Base-by-base conservation (phyloP, 2,329 filamentous ascomycete genomes). In the Claviceps monticola region DNA sequence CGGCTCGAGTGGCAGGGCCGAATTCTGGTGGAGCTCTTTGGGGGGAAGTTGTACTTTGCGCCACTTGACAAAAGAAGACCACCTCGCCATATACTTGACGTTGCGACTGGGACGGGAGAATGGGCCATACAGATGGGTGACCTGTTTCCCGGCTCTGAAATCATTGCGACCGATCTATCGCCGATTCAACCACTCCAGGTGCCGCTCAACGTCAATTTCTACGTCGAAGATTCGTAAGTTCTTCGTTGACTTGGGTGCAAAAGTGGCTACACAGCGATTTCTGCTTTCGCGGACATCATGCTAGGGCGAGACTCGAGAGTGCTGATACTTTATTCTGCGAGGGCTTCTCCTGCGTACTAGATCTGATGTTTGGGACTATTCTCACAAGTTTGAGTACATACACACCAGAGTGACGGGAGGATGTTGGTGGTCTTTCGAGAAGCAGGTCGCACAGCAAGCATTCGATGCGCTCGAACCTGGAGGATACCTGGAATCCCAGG, bases 161-260 rank as follows among this genome's bases (percentile, higher is more conserved):
- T 86, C 34, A 73, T 75, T 48, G 83, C 80, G 36, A 83, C 78
- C 8, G 83, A 86, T 59, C 70, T 86, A 5, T 84, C 81, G 1
- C 81, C 82, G 1, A 80, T 85, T 26, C 83, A 86, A 60, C 81
- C 82, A 2, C 68, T 68, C 4, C 71, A 76, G 47, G 82, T 88
- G 1, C 84, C 86, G 0, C 75, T 78, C 17, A 90, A 90, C 56
- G 82, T 88, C 14, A 78, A 80, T 55, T 90, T 90, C 57, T 80
- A 80, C 54, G 75, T 90, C 46, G 84, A 88, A 60, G 84, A 89
- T 59, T 68, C 67, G 64, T 67, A 61, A 58, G 66, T 62, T 17
- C n/a, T 17, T 17, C 1, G 29, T 41, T 21, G 37, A 4, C 16
- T n/a, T 13, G 17, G 17, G 17, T 17, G 37, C 38, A 14, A 14